Base-by-base conservation (phyloP, 225 moss, liverwort and hornwort genomes). In the Straminergon stramineum region DNA sequence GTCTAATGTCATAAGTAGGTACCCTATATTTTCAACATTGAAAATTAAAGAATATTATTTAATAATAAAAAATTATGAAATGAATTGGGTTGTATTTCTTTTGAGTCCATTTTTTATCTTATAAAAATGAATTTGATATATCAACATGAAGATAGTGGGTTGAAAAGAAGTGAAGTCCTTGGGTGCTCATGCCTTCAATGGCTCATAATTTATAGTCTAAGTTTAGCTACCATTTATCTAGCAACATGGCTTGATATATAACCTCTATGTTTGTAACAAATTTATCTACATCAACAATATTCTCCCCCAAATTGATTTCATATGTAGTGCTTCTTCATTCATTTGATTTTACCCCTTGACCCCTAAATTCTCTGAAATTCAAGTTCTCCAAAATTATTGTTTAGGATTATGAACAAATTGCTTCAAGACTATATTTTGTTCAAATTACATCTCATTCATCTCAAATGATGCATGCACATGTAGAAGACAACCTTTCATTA, bases 221-320 rank as follows among this genome's bases (percentile, higher is more conserved):
- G 9, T 41, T 71, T 26, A 41, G 4, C 9, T 5, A 43, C 14
- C 4, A 21, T 41, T 41, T 71, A 41, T 26, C 26, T 15, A 26
- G 8, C 0, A 71, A 2, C 1, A 8, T 0, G 5, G 37, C 15
- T 41, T 26, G 9, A 71, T 71, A 24, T 41, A 15, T 41, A 71
- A 71, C 9, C 43, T 73, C 5, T 27, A 43, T 43, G 5, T 41
- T 71, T 39, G 9, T 73, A 73, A 27, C 16, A 41, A 71, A 43
- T 14, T 73, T 43, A 2, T 43, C 9, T 43, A 73, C 0, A 0
- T 26, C 2, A 43, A 1, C 5, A 73, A 27, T 17, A 4, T 1
- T 48, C 31, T 19, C 3, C 2, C 4, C 7, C 0, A 51, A 19
- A 48, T 75, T 32, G 12, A 31, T 51, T 51, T 51, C 2, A 30